Percentiles rank a stretch among this genome's conserved stretches.
phyloP scores from a whole-genome alignment of 164 flowering plant genomes.

The Annona squamosa region DNA sequence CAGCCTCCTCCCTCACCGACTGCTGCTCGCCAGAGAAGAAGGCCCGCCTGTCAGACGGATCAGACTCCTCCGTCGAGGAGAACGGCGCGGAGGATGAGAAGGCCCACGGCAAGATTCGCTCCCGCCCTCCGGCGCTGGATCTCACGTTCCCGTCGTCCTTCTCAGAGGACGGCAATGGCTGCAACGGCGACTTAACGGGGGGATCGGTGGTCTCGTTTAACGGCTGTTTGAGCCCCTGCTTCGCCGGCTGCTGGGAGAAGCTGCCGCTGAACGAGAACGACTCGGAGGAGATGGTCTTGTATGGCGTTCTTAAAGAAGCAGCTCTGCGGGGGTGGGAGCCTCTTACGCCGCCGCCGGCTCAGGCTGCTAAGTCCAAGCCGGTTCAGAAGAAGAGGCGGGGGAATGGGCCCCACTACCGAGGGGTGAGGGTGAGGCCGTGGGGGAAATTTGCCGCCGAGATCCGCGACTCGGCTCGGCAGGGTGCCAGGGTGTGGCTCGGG shows the following conservation, averaged over 20 bases:
- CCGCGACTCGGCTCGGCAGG: conserved; percentile 25
- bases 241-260: conserved; percentile 16
- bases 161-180: not conserved
- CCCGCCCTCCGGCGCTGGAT: conserved; percentile 1
- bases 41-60: conserved; percentile 6
- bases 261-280: conserved; percentile 25
- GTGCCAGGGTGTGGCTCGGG: conserved; percentile 23
- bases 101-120: not conserved
- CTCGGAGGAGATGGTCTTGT: conserved; percentile 21
- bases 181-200: conserved; percentile 1
- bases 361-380: not conserved
- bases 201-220: not conserved
- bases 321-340: conserved; percentile 14
- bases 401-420: conserved; percentile 16
- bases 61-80: conserved; percentile 9
- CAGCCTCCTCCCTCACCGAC: conserved; percentile 6
- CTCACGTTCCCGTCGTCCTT: not conserved
- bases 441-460: conserved; percentile 27
- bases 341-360: not conserved
- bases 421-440: conserved; percentile 28
- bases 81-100: not conserved
- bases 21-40: conserved; percentile 11
- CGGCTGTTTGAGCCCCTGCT: conserved; percentile 12
- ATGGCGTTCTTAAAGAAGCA: conserved; percentile 20
- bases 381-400: conserved; percentile 9